A percentile compares a stretch with the other conserved stretches of the same genome.
Evolutionary conservation across 2,329 filamentous ascomycete species (phyloP).

Genomic region (Penicillium glabrum): DNA sequence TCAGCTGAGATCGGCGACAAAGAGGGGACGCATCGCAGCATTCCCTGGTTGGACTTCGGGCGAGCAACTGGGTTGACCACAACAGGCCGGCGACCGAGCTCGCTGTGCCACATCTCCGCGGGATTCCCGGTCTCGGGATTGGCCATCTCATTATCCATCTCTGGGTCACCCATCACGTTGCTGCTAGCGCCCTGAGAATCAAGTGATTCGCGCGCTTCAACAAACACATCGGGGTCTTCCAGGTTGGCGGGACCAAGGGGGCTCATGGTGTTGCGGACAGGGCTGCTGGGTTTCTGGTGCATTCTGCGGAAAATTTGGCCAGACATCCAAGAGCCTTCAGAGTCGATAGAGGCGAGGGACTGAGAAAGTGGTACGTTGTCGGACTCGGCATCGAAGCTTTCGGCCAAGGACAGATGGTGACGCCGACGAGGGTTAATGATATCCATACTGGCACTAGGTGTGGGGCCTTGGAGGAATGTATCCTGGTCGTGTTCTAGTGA

Average conservation of each 20-base stretch:
- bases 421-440: constrained; percentile 29
- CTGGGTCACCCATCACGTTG: constrained; percentile 56
- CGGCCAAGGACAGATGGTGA: constrained; percentile 37
- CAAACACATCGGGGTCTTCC: constrained; percentile 36
- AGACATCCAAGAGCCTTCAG: constrained; percentile 93
- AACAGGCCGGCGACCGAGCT: constrained; percentile 58
- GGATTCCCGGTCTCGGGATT: constrained; percentile 24
- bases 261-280: constrained; percentile 42
- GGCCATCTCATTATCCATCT: constrained; percentile 37
- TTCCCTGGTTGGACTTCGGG: constrained; percentile 62
- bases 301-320: constrained; percentile 61
- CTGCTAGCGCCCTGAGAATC: constrained; percentile 37
- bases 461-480: constrained; percentile 24
- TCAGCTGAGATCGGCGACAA: constrained; percentile 34
- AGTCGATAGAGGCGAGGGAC: constrained; percentile 91
- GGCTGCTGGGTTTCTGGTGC: constrained; percentile 42
- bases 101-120: constrained; percentile 51
- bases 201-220: constrained; percentile 40
- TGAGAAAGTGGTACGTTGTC: constrained; percentile 63
- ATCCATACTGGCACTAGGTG: constrained; percentile 27
- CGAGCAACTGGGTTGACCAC: constrained; percentile 62
- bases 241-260: constrained; percentile 47
- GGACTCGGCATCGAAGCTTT: constrained; percentile 51
- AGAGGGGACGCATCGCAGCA: constrained; percentile 54
- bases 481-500: constrained; percentile 19